phyloP scores from a whole-genome alignment of 225 moss, liverwort and hornwort genomes.

The Pseudoscleropodium purum region DNA sequence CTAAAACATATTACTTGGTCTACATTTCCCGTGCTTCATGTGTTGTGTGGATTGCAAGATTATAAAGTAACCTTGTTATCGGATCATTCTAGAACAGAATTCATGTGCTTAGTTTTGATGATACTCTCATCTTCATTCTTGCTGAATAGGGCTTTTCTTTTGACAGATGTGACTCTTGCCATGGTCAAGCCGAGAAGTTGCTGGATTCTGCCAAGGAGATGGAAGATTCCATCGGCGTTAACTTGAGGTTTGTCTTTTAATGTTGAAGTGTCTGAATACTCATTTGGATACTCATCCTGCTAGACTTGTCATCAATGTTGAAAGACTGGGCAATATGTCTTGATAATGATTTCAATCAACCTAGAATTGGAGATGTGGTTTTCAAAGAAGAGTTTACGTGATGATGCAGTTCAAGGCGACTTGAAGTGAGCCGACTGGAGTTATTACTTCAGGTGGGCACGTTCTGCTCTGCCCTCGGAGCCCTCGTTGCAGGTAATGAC shows the following conservation, averaged over 20 bases:
- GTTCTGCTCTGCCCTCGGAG: constrained; percentile 94
- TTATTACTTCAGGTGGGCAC: constrained; percentile 95
- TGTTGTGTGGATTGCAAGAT: not conserved
- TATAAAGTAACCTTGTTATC: not conserved
- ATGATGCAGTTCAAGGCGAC: constrained; percentile 76
- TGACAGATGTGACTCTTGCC: constrained; percentile 84
- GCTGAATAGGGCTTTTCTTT: not conserved
- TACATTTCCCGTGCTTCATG: not conserved
- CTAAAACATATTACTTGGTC: not conserved
- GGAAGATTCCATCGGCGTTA: constrained; percentile 95
- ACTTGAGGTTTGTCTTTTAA: constrained; percentile 55
- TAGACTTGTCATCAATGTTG: not conserved
- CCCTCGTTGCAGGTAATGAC: constrained; percentile 77
- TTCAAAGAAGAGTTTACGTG: not conserved
- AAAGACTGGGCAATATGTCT: not conserved
- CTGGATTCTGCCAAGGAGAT: constrained; percentile 93
- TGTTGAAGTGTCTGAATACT: not conserved
- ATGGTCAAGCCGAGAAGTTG: constrained; percentile 91
- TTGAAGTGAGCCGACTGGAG: constrained; percentile 95
- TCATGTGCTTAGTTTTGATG: not conserved
- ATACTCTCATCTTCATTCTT: not conserved
- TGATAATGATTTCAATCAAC: not conserved
- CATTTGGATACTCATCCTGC: not conserved
- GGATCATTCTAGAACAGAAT: not conserved
- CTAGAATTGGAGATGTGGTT: not conserved